Evolutionary conservation across 768 basidiomycete species (phyloP).

Genomic region (Cystoderma amianthinum): DNA sequence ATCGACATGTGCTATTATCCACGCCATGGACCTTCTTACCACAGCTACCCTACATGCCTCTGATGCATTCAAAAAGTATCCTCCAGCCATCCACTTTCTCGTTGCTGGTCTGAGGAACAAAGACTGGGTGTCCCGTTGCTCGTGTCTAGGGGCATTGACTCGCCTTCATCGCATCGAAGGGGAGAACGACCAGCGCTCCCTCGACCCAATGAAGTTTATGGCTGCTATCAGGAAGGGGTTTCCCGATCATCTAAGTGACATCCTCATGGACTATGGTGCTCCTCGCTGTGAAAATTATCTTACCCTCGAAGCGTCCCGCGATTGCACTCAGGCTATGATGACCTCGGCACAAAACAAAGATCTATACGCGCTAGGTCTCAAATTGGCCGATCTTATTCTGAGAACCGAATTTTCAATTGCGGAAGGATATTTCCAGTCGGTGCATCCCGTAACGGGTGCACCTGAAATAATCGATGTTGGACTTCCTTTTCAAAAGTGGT

Average conservation of each 20-base stretch:
- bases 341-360: conserved; percentile 36
- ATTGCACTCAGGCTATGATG: conserved; percentile 52
- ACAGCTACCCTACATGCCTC: conserved; percentile 36
- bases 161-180: conserved; percentile 36
- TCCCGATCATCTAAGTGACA: conserved; percentile 36
- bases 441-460: conserved; percentile 34
- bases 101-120: conserved; percentile 48
- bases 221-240: conserved; percentile 31
- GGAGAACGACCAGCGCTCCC: conserved; percentile 34
- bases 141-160: conserved; percentile 46
- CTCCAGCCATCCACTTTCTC: conserved; percentile 39
- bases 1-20: conserved; percentile 37
- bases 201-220: conserved; percentile 46
- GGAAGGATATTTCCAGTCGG: conserved; percentile 46
- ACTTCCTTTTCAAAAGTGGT: conserved; percentile 54
- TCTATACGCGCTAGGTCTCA: conserved; percentile 42
- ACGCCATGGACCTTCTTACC: conserved; percentile 42
- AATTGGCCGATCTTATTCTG: conserved; percentile 41
- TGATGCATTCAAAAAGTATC: conserved; percentile 34
- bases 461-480: conserved; percentile 36
- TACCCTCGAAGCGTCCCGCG: conserved; percentile 28
- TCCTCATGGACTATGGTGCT: conserved; percentile 42
- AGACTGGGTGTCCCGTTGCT: conserved; percentile 45
- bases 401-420: conserved; percentile 54
- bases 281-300: conserved; percentile 39